Percentiles rank a stretch among this genome's conserved stretches.
phyloP scores from a whole-genome alignment of 352 stramenopile species.

The Sclerospora graminicola region DNA sequence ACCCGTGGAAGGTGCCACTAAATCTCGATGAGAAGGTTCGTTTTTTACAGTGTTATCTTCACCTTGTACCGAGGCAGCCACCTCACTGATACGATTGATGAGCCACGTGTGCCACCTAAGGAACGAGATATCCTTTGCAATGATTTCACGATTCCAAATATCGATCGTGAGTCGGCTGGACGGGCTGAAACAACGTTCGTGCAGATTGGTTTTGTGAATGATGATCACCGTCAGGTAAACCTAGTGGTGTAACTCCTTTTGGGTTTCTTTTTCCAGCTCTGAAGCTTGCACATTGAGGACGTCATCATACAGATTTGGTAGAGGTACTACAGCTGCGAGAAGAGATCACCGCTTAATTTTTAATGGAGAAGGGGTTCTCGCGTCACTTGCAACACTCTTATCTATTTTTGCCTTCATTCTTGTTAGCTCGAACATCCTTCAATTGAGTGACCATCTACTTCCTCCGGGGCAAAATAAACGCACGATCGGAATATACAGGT shows the following conservation, averaged over 20 bases:
- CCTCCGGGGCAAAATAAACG: no score
- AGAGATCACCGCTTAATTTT: constrained; percentile 18
- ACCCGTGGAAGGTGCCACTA: constrained; percentile 13
- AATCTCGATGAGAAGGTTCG: constrained; percentile 2
- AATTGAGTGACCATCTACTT: constrained; percentile 20
- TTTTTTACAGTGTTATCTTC: constrained; percentile 13
- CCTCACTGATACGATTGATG: constrained; percentile 66
- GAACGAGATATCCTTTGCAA: constrained; percentile 59
- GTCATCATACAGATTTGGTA: constrained; percentile 30
- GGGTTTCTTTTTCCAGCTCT: constrained; percentile 52
- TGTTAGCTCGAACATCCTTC: constrained; percentile 8
- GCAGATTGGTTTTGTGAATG: constrained; percentile 77
- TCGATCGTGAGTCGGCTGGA: constrained; percentile 77
- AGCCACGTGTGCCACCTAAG: constrained; percentile 78
- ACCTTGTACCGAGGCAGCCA: constrained; percentile 37
- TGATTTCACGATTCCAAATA: constrained; percentile 74
- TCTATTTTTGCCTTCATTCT: constrained; percentile 1
- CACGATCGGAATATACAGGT: no score
- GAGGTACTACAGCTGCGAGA: constrained; percentile 15
- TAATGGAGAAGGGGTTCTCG: constrained; percentile 7
- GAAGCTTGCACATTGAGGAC: constrained; percentile 27
- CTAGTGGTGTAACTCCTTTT: constrained; percentile 81
- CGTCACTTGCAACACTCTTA: neutral
- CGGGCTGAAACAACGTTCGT: constrained; percentile 67
- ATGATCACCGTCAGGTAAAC: constrained; percentile 84